Conservation (phyloP, 2,329 filamentous ascomycete species). For the Aureobasidium musti region DNA sequence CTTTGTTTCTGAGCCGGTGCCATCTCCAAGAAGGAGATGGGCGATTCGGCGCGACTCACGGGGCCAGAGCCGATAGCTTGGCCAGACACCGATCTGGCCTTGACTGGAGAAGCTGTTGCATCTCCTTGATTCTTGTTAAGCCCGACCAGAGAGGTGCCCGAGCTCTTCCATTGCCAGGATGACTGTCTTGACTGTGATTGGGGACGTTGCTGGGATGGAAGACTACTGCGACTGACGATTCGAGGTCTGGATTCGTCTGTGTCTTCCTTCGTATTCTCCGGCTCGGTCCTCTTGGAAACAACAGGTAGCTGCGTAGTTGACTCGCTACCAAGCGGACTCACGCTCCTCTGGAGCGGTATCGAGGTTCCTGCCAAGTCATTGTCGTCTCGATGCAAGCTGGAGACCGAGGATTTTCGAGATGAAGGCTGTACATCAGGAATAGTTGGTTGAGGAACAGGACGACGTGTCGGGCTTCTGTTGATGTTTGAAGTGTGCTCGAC, state of each 20-base stretch:
- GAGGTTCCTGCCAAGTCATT: neutral
- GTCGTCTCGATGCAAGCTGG: conserved; percentile 3
- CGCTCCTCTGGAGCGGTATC: conserved; percentile 1
- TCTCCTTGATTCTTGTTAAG: conserved; percentile 1
- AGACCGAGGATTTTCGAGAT: conserved; percentile 3
- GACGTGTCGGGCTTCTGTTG: conserved; percentile 15
- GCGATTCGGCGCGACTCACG: conserved; percentile 18
- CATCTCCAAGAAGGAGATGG: conserved; percentile 24
- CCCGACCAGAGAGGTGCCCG: conserved; percentile 15
- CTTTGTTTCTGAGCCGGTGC: neutral
- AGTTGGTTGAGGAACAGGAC: neutral
- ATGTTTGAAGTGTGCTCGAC: conserved; percentile 1
- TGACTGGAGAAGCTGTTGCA: neutral
- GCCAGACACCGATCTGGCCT: conserved; percentile 7
- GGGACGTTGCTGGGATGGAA: conserved; percentile 28
- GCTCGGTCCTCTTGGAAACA: neutral
- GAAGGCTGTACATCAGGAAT: neutral
- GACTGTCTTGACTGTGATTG: conserved; percentile 11
- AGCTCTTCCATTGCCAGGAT: conserved; percentile 19
- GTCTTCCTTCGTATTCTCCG: neutral
- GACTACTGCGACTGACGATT: conserved; percentile 16
- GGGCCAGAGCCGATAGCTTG: neutral
- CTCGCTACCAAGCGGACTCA: neutral
- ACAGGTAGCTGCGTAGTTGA: neutral
- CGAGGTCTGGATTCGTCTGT: conserved; percentile 7